Evolutionary conservation across 2,329 filamentous ascomycete genomes (phyloP).

Genomic region (Xylariales sp.): DNA sequence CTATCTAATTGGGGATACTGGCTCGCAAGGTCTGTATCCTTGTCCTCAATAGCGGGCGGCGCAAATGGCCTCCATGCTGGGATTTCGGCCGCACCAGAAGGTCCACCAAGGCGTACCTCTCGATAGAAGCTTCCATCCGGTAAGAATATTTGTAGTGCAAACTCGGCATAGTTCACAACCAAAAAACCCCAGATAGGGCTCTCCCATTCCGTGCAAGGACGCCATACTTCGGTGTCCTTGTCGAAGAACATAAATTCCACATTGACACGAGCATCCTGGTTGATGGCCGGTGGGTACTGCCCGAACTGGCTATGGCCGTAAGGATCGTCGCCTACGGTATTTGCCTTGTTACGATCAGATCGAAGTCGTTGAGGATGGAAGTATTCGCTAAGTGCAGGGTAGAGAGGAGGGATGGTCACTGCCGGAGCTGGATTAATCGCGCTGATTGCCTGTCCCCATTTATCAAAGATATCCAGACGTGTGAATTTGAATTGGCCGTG

Average conservation of each 20-base stretch:
- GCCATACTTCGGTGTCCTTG: background rate
- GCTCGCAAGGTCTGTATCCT: too few relatives aligned
- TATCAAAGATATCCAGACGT: slow-evolving; percentile 61
- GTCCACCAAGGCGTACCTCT: slow-evolving; percentile 3
- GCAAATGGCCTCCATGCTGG: background rate
- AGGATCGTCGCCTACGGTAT: slow-evolving; percentile 38
- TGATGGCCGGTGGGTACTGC: slow-evolving; percentile 55
- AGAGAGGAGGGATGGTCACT: background rate
- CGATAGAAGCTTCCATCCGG: slow-evolving; percentile 5
- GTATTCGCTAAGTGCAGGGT: background rate
- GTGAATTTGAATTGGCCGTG: slow-evolving; percentile 57
- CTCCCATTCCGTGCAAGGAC: slow-evolving; percentile 8
- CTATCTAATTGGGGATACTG: background rate
- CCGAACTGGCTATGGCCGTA: slow-evolving; percentile 27
- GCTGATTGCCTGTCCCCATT: slow-evolving; percentile 57
- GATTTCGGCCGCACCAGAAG: too few relatives aligned
- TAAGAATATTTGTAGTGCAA: background rate
- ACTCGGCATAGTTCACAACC: slow-evolving; percentile 4
- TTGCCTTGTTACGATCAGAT: slow-evolving; percentile 8
- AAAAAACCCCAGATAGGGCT: slow-evolving; percentile 8
- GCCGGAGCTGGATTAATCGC: slow-evolving; percentile 5
- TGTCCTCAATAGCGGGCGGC: background rate
- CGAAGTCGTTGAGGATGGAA: background rate
- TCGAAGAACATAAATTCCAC: slow-evolving; percentile 44
- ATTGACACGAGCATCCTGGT: slow-evolving; percentile 47